A percentile compares a stretch with the other conserved stretches of the same genome.
phyloP scores from a whole-genome alignment of 2,329 filamentous ascomycete genomes.

The Diaporthe australafricana region DNA sequence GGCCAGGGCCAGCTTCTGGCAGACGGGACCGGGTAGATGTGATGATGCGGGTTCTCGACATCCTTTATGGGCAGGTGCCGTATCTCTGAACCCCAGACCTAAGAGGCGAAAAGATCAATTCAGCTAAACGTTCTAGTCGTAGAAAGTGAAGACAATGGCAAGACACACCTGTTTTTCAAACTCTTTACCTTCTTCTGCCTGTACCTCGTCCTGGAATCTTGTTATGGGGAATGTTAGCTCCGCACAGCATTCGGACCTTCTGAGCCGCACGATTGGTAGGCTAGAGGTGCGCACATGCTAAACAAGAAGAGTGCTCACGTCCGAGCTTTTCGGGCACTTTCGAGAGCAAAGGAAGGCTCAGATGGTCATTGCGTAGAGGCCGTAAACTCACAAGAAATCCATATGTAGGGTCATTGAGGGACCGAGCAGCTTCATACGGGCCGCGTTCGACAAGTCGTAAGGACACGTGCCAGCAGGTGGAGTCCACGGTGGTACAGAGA shows the following conservation, averaged over 20 bases:
- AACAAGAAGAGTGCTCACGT: not conserved
- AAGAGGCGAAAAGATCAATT: not conserved
- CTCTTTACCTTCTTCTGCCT: conserved; percentile 1
- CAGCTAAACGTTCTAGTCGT: not conserved
- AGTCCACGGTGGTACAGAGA: not conserved
- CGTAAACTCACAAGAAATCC: not conserved
- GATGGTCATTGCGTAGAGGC: not conserved
- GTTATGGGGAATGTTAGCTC: not conserved
- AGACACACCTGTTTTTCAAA: conserved; percentile 7
- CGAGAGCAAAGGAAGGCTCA: not conserved
- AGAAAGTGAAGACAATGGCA: not conserved
- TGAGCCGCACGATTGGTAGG: no score
- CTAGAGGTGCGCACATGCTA: not conserved
- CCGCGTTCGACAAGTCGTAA: no score
- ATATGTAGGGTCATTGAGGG: no score
- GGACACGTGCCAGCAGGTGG: not conserved
- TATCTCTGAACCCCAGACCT: not conserved
- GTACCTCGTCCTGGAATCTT: not conserved
- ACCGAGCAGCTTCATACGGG: no score
- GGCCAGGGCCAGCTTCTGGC: not conserved
- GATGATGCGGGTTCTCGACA: no score
- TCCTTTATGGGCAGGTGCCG: no score
- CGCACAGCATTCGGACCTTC: no score
- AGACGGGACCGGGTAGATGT: not conserved
- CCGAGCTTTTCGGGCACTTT: not conserved